Base-by-base conservation (phyloP, 352 stramenopile genomes). In the Globisporangium paddicum region DNA sequence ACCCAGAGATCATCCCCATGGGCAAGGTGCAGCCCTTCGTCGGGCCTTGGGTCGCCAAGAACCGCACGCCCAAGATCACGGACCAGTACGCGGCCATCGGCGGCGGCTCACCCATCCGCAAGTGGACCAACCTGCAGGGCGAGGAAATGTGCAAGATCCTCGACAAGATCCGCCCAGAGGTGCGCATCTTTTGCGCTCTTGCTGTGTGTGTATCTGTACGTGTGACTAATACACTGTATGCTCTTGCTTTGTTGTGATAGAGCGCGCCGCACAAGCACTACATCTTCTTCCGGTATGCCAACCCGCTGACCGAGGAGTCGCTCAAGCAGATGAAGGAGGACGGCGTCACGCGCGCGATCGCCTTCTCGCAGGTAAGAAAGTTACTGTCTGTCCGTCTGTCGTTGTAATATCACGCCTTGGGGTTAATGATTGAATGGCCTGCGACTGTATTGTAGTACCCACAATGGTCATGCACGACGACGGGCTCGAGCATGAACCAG, bases 1-100 rank as follows among this genome's bases (percentile, higher is more conserved):
- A 99, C 78, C 91, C 94, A 5, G 97, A 99, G 69, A 98, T 99
- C 68, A 99, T 99, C 71, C 95, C 95, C 18, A 95, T 99, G 58
- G 97, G 97, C 14, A 68, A 68, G 8, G 63, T 96, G 47, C 85
- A 99, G 62, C 63, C 87, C 32, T 73, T 87, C 11, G 78, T 99
- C 8, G 82, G 80, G 10, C 78, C 77, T 5, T 87, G 79, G 57
- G 66, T 94, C 57, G 82, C 80, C 49, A 87, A 90, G 67, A 77
- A 81, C 63, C 83, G 97, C 44, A 97, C 97, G 38, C 96, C 96
- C 7, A 97, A 98, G 73, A 97, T 97, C 62, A 79, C 82, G 30
- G 86, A 94, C 42, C 96, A 98, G 48, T 99, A 99, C 68, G 88
- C 95, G 55, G 87, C 89, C 61, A 99, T 99, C 53, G 97, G 97